These are phyloP conservation scores for Penicillium diatomitis DNA, from an alignment of 495 filamentous ascomycete species.

Conservation along the genomic window DNA sequence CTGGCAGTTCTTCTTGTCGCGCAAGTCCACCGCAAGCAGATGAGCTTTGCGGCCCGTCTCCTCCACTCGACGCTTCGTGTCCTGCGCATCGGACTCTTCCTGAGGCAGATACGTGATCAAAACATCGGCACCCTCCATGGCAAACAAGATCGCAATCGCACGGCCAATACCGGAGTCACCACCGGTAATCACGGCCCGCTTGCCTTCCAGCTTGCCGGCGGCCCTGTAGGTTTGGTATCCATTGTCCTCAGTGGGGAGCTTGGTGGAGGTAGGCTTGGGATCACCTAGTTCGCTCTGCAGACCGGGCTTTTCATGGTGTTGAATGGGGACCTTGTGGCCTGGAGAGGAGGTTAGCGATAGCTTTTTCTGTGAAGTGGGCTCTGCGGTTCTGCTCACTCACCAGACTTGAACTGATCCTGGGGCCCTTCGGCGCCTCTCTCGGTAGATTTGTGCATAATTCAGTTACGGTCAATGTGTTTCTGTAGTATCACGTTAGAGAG, in stretches of 20 bases:
- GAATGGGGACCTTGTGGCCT: conserved; percentile 64
- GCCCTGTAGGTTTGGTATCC: conserved; percentile 69
- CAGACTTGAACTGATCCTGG: conserved; percentile 12
- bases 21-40: conserved; percentile 52
- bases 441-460: conserved; percentile 11
- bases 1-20: conserved; percentile 55
- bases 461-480: no score
- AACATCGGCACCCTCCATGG: conserved; percentile 73
- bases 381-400: neutral
- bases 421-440: conserved; percentile 7
- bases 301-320: conserved; percentile 60
- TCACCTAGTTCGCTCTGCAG: conserved; percentile 54
- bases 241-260: conserved; percentile 61
- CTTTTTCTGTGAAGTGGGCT: neutral
- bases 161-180: conserved; percentile 80
- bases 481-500: no score
- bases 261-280: conserved; percentile 51
- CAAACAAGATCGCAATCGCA: conserved; percentile 67
- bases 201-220: conserved; percentile 66
- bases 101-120: conserved; percentile 67
- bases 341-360: neutral
- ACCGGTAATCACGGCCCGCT: conserved; percentile 72
- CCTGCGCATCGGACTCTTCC: conserved; percentile 68
- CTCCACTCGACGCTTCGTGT: conserved; percentile 62
- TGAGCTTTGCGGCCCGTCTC: conserved; percentile 54